Percentiles rank a stretch among this genome's conserved stretches.
Evolutionary conservation across 2,329 filamentous ascomycete species (phyloP).

Genomic region (Cadophora gregata): DNA sequence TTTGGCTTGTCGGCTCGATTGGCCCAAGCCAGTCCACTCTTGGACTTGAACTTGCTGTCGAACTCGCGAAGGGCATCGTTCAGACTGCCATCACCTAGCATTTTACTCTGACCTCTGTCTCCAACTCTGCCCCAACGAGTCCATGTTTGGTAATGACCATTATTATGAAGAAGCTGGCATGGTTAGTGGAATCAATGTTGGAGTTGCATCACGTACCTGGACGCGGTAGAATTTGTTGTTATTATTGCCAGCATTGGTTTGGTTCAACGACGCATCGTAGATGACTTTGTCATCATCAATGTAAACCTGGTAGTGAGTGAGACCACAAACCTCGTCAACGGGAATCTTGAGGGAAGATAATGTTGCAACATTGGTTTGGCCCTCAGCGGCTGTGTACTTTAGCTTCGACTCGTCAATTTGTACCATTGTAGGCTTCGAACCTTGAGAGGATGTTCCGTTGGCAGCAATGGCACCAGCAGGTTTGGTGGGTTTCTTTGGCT

Average conservation of each 20-base stretch:
- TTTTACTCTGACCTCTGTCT: slow-evolving; percentile 57
- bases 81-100: slow-evolving; percentile 52
- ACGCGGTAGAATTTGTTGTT: slow-evolving; percentile 86
- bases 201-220: slow-evolving; percentile 19
- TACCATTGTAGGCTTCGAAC: slow-evolving; percentile 11
- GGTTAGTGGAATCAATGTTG: slow-evolving; percentile 2
- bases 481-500: slow-evolving; percentile 44
- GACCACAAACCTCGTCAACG: slow-evolving; percentile 54
- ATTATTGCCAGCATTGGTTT: slow-evolving; percentile 73
- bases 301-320: slow-evolving; percentile 58
- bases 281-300: slow-evolving; percentile 71
- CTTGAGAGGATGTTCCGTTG: slow-evolving; percentile 21
- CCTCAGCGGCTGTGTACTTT: slow-evolving; percentile 34
- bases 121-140: slow-evolving; percentile 83
- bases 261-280: slow-evolving; percentile 80
- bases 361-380: slow-evolving; percentile 46
- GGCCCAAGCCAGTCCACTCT: slow-evolving; percentile 63
- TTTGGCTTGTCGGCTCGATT: slow-evolving; percentile 62
- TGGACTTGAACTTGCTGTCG: slow-evolving; percentile 66
- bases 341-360: slow-evolving; percentile 55
- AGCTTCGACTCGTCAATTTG: slow-evolving; percentile 34
- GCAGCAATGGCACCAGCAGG: slow-evolving; percentile 40
- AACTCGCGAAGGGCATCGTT: slow-evolving; percentile 56
- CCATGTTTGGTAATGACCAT: slow-evolving; percentile 63
- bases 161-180: slow-evolving; percentile 49